These are phyloP conservation scores for Curvularia verruculosa DNA, from an alignment of 2,329 filamentous ascomycete species.

Conservation along the genomic window DNA sequence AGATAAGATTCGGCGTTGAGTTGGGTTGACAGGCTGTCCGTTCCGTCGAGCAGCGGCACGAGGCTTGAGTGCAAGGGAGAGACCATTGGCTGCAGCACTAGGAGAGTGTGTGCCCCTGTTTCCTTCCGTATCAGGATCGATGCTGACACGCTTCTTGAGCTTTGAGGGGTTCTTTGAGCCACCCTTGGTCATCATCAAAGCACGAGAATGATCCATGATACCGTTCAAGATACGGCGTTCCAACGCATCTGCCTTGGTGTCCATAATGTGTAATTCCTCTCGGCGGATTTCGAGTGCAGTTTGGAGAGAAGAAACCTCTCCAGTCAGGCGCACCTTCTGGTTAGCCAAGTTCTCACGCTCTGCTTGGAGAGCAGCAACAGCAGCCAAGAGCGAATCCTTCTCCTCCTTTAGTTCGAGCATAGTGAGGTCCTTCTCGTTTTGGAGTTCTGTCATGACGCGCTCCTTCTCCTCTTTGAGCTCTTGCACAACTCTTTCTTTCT, in stretches of 20 bases:
- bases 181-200: conserved; percentile 77
- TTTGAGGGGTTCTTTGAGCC: conserved; percentile 51
- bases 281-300: conserved; percentile 86
- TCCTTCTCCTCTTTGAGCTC: conserved; percentile 53
- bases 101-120: conserved; percentile 43
- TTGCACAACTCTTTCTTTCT: conserved; percentile 51
- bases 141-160: conserved; percentile 42
- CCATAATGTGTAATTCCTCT: conserved; percentile 91
- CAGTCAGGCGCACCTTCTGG: conserved; percentile 79
- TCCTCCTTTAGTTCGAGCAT: conserved; percentile 48
- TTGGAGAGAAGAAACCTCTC: conserved; percentile 88
- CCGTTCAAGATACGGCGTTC: conserved; percentile 94
- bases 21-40: conserved; percentile 45
- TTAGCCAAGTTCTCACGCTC: conserved; percentile 78
- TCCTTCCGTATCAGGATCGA: conserved; percentile 44
- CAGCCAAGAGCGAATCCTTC: conserved; percentile 56
- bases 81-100: conserved; percentile 44
- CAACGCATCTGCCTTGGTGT: conserved; percentile 82
- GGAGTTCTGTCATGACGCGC: conserved; percentile 41
- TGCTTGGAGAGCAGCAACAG: conserved; percentile 63
- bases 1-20: conserved; percentile 78
- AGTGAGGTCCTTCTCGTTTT: conserved; percentile 44
- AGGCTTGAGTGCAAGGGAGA: conserved; percentile 58
- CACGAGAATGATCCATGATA: conserved; percentile 93
- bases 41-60: conserved; percentile 52